Base-by-base conservation (phyloP, 163 green algal genomes). In the Chlorella variabilis region DNA sequence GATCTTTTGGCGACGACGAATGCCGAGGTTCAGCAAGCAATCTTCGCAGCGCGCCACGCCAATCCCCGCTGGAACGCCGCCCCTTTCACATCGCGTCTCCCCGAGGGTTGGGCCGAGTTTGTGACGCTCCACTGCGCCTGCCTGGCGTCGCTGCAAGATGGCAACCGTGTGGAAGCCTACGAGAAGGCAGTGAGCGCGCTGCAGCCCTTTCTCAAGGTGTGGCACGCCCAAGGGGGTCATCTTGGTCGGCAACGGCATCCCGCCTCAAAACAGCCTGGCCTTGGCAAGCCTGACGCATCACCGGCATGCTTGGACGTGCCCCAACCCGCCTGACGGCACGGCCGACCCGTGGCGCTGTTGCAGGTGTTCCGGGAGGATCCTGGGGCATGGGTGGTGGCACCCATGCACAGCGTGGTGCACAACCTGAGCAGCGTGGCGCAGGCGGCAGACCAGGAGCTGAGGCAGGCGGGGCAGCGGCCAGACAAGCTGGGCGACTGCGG, bases 331-430 rank as follows among this genome's bases (percentile, higher is more conserved):
- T n/a, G n/a, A n/a, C n/a, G n/a, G n/a, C n/a, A n/a, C n/a, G n/a
- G n/a, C n/a, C n/a, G n/a, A n/a, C n/a, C n/a, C n/a, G n/a, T n/a
- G n/a, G n/a, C n/a, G n/a, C n/a, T n/a, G n/a, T n/a, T 75, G 68
- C 75, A 90, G 83, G 66, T 85, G 21, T 92, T 90, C 31, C 75
- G 84, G 23, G 81, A 89, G 36, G 86, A 88, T 36, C 2, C 45
- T 2, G 79, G 77, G 5, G 74, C 77, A 4, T 92, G 86, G 86
- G 63, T 91, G 58, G 78, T 90, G 21, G 18, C 49, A 38, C 75
- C 77, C 18, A 89, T 92, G 86, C 65, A 79, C 38, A 78, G 56
- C 58, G 54, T 92, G 49, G 88, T 87, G 41, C 78, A 85, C 48
- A 89, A 86, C 56, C 59, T 92, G 45, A 45, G 81, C 73, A 81